Evolutionary conservation across 148 eudicot genomes (phyloP), one percentile per base, ranked within the genome.

Genomic region (Pharnaceum exiguum): DNA sequence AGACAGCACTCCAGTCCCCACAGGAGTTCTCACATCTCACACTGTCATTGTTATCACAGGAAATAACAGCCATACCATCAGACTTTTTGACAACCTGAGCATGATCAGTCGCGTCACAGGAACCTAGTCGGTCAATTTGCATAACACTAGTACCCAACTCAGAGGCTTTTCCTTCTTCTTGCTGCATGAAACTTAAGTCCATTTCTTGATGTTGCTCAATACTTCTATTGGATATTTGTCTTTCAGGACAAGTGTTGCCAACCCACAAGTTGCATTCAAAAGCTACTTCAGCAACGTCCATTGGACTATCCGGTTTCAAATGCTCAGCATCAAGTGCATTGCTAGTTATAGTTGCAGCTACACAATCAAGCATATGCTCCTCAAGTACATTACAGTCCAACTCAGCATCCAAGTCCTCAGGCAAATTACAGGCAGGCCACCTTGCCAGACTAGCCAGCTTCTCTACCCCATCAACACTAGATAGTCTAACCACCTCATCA

Each of bases 1-100:
- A 86, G 65, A 68, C 64, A 45, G 75, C 75, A 10, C 59, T 60
- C 99, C 96, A 89, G 33, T 74, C 89, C 63, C 69, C 87, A 29
- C 53, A 70, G 32, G 51, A 68, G 51, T 65, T 74, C 68, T 6
- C 12, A 38, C 40, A 46, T 38, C 19, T 30, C 26, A 35, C 30
- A 23, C 27, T 42, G 44, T 70, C 71, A 51, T 39, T 59, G 52
- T 38, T 61, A 58, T 60, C 66, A 50, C 57, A 23, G 44, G 50
- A 55, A 42, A 59, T 30, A 51, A 61, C 66, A 51, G 71, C 69
- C 15, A 67, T 53, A 43, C 54, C 45, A 46, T 67, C 50, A 37
- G 76, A 71, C 62, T 46, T 42, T 44, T 46, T 35, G 59, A 63
- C 36, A 17, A 52, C 67, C 62, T 45, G 68, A 4, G 61, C 57